Conservation (phyloP, 768 basidiomycete genomes). For the Tephrocybe sp. region DNA sequence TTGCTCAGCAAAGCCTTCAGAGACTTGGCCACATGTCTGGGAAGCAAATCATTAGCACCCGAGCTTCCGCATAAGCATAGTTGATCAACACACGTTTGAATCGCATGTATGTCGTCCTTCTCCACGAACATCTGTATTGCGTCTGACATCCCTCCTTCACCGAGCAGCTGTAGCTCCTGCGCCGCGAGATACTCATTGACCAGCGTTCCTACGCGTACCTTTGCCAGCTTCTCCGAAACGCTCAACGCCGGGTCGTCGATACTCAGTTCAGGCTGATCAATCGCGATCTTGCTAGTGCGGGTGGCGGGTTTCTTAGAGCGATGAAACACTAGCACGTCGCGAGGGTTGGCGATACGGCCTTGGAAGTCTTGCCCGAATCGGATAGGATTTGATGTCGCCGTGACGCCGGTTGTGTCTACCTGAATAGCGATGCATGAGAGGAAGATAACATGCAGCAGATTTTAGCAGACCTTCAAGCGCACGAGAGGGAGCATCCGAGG, state of each 20-base stretch:
- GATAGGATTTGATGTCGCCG: conserved; percentile 92
- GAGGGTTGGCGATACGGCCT: conserved; percentile 89
- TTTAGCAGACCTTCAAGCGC: conserved; percentile 65
- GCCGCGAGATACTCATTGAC: conserved; percentile 91
- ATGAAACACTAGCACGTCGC: conserved; percentile 90
- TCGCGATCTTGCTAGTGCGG: conserved; percentile 55
- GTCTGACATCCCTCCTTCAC: conserved; percentile 88
- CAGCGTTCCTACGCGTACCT: conserved; percentile 82
- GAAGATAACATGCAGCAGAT: not conserved
- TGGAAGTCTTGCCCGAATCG: conserved; percentile 96
- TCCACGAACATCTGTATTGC: conserved; percentile 96
- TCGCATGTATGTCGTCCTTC: conserved; percentile 95
- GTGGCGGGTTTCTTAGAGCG: conserved; percentile 67
- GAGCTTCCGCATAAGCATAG: not conserved
- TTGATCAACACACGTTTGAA: conserved; percentile 63
- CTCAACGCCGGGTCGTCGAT: conserved; percentile 74
- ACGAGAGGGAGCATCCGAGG: conserved; percentile 83
- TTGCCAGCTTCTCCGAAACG: conserved; percentile 72
- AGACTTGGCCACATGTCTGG: conserved; percentile 64
- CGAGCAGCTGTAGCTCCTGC: conserved; percentile 90
- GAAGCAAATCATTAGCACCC: conserved; percentile 1
- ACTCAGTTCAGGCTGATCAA: conserved; percentile 78
- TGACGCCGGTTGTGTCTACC: conserved; percentile 91
- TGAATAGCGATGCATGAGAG: conserved; percentile 20
- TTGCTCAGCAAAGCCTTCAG: conserved; percentile 66